Base-by-base conservation (phyloP, 129 eudicot genomes). In the Chrysanthemum makinoi region DNA sequence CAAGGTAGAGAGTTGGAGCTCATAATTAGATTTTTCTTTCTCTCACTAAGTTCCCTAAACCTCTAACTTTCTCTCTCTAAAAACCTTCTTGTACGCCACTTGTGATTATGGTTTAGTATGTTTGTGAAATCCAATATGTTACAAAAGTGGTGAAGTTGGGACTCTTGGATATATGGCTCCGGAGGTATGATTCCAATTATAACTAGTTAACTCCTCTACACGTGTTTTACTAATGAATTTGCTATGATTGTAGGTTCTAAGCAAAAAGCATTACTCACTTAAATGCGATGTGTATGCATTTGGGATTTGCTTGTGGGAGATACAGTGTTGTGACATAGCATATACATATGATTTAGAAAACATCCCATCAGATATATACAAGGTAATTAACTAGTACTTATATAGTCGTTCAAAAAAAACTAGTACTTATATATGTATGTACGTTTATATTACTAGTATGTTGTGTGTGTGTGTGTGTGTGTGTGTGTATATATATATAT, bases 121-220 rank as follows among this genome's bases (percentile, higher is more conserved):
- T n/a, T n/a, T n/a, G n/a, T n/a, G n/a, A n/a, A n/a, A n/a, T n/a
- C n/a, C n/a, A n/a, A n/a, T n/a, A n/a, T n/a, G n/a, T n/a, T n/a
- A n/a, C n/a, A 82, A 60, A 62, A 75, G 81, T 16, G 84, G 82
- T 13, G 82, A 85, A 67, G 69, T 68, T 8, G 90, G 90, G 51
- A 85, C 90, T 56, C 78, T 70, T 2, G 90, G 87, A 3, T 85
- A 82, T 72, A 85, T 85, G 90, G 90, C 90, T 54, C 24, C 87
- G 17, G 87, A 85, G 90, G 90, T 85, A 44, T 13, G 20, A 43
- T 67, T 50, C 35, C 5, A 2, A 0, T 24, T 9, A 30, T 43
- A 14, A 68, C 50, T 50, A 5, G 10, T 57, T 55, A 30, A 8
- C 65, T 47, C 3, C 2, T 69, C 24, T 4, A 10, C 6, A 51